These are phyloP conservation scores for Persicaria tinctoria DNA, from an alignment of 148 eudicot species.

Conservation along the genomic window DNA sequence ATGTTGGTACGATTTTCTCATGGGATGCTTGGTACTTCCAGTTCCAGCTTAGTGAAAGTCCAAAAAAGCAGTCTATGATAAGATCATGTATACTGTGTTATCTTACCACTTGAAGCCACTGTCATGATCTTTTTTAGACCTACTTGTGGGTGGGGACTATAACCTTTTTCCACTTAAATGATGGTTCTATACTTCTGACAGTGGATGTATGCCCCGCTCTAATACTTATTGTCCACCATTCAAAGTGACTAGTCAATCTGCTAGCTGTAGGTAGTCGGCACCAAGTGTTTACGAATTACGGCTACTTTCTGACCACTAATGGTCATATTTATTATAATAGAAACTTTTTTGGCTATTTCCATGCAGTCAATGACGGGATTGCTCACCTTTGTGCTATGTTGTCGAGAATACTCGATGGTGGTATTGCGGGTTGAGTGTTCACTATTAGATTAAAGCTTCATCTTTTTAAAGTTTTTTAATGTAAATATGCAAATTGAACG, in stretches of 20 bases:
- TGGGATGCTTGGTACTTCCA: not conserved
- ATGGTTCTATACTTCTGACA: not conserved
- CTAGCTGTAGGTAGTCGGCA: not conserved
- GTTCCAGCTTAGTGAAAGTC: not conserved
- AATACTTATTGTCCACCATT: not conserved
- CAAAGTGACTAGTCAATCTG: not conserved
- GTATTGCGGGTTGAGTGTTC: not conserved
- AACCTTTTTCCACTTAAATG: not conserved
- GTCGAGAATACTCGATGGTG: not conserved
- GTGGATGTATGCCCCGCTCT: not conserved
- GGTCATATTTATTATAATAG: not conserved
- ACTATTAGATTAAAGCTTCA: too few relatives aligned
- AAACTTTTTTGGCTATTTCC: not conserved
- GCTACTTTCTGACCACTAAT: not conserved
- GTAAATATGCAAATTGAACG: not conserved
- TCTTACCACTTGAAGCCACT: slow-evolving; percentile 6
- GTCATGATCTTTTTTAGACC: not conserved
- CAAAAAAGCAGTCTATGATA: not conserved
- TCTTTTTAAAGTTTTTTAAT: not conserved
- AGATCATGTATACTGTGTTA: not conserved
- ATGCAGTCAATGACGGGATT: not conserved
- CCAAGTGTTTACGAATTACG: not conserved
- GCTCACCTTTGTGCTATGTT: not conserved
- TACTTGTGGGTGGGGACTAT: not conserved
- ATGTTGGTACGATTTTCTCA: not conserved